phyloP scores from a whole-genome alignment of 2,329 filamentous ascomycete genomes.

The Colletotrichum cereale region DNA sequence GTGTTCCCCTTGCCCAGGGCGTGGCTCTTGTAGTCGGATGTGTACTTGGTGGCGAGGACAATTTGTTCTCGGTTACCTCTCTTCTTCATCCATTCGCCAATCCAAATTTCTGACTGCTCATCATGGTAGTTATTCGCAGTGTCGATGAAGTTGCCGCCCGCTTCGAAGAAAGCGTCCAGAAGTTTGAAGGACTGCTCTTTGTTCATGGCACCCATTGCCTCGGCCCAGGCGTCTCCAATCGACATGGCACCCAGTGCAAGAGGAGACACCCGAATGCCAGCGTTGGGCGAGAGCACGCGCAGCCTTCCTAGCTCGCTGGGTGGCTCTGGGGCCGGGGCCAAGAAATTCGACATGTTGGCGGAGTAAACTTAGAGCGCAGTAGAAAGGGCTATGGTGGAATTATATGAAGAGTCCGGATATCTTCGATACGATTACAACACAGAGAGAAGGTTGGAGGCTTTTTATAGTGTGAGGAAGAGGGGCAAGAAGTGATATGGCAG shows the following conservation, averaged over 20 bases:
- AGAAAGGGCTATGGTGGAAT: neutral
- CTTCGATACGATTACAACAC: no score
- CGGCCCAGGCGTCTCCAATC: constrained; percentile 60
- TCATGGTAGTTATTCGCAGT: constrained; percentile 70
- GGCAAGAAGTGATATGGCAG: constrained; percentile 3
- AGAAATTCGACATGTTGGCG: constrained; percentile 29
- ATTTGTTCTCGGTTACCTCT: constrained; percentile 65
- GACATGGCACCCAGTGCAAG: constrained; percentile 67
- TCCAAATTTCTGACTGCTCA: constrained; percentile 67
- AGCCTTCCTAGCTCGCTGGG: constrained; percentile 65
- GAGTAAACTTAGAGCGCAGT: neutral
- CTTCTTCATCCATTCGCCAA: constrained; percentile 69
- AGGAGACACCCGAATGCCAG: constrained; percentile 64
- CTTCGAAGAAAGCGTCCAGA: constrained; percentile 68
- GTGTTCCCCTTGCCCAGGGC: constrained; percentile 53
- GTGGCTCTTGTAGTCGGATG: constrained; percentile 58
- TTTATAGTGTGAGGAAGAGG: constrained; percentile 5
- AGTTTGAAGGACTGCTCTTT: constrained; percentile 68
- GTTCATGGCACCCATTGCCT: constrained; percentile 63
- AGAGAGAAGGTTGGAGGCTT: neutral
- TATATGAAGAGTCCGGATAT: neutral
- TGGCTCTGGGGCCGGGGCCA: constrained; percentile 49
- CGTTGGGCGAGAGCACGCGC: constrained; percentile 63
- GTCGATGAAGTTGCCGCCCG: constrained; percentile 78
- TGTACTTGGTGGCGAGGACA: constrained; percentile 69